Conservation (phyloP, 768 basidiomycete genomes). For the Tylopilus subfusipes region DNA sequence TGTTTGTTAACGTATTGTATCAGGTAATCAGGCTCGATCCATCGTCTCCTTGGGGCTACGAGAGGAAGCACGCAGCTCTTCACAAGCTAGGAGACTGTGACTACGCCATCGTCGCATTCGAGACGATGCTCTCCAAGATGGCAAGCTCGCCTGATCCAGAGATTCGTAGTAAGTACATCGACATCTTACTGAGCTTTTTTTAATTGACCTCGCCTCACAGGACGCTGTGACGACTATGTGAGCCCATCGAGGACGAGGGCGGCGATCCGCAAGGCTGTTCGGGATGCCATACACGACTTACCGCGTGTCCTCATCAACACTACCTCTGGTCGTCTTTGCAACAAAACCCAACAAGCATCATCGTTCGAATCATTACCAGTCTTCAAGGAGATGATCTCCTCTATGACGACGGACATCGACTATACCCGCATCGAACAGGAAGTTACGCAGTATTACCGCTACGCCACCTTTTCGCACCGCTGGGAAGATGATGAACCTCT, state of each 20-base stretch:
- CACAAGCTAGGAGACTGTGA: neutral
- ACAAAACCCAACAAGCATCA: neutral
- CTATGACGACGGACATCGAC: constrained; percentile 8
- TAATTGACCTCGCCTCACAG: neutral
- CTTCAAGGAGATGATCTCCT: constrained; percentile 12
- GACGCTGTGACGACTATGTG: neutral
- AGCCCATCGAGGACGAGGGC: neutral
- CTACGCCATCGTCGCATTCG: neutral
- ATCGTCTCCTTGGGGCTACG: constrained; percentile 9
- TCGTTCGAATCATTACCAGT: constrained; percentile 3
- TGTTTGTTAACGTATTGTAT: neutral
- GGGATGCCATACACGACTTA: neutral
- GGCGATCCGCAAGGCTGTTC: neutral
- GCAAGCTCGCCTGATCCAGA: neutral
- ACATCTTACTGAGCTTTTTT: neutral
- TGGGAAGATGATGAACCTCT: constrained; percentile 10
- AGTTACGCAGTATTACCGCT: constrained; percentile 6
- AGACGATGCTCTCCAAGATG: constrained; percentile 11
- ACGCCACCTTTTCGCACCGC: constrained; percentile 11
- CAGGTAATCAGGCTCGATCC: constrained; percentile 11
- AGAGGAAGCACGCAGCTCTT: constrained; percentile 7
- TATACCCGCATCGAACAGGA: neutral
- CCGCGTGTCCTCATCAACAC: constrained; percentile 13
- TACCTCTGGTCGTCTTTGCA: constrained; percentile 1
- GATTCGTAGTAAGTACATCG: neutral